Base-by-base conservation (phyloP, 2,329 filamentous ascomycete species). In the Bisporella sp. region DNA sequence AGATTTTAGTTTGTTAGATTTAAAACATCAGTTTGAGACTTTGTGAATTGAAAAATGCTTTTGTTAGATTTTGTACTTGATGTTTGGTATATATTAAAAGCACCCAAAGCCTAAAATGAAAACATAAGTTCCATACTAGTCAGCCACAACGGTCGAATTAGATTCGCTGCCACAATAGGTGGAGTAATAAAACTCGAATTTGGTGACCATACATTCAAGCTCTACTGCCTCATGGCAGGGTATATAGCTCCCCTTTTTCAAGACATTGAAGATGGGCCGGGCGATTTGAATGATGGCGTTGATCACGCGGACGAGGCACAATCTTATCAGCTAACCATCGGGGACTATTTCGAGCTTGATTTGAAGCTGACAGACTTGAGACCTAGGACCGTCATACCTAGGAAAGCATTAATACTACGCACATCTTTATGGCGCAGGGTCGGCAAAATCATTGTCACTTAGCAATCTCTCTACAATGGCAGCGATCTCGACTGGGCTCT, bases 311-410 rank as follows among this genome's bases (percentile, higher is more conserved):
- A 13, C 28, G n/a, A 29, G 13, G 5, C 6, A 6, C 5, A 6
- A 41, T 11, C 5, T 41, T 42, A 9, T 42, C 13, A 28, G 30
- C 5, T 42, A 28, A 11, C 13, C 28, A 12, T 42, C 7, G 6
- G 4, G 41, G 6, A 42, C 30, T 28, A 21, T 28, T 21, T 21
- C 37, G 37, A 21, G 28, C 37, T 9, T 46, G 28, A 52, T 21
- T 21, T 21, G 21, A 21, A 21, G 21, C 21, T 21, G 21, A 21
- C 21, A 21, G 62, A 63, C 49, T 62, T 64, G 9, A 60, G 52
- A 8, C 57, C 57, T 45, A 3, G 21, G 21, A 21, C 21, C 21
- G 21, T 21, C 21, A 21, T 3, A 21, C 12, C 28, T 9, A 13
- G 29, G 41, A 45, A 45, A 31, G 12, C 4, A 42, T 8, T 28